Conservation (phyloP, 2,329 filamentous ascomycete genomes). For the Fonsecaea pugnacius region DNA sequence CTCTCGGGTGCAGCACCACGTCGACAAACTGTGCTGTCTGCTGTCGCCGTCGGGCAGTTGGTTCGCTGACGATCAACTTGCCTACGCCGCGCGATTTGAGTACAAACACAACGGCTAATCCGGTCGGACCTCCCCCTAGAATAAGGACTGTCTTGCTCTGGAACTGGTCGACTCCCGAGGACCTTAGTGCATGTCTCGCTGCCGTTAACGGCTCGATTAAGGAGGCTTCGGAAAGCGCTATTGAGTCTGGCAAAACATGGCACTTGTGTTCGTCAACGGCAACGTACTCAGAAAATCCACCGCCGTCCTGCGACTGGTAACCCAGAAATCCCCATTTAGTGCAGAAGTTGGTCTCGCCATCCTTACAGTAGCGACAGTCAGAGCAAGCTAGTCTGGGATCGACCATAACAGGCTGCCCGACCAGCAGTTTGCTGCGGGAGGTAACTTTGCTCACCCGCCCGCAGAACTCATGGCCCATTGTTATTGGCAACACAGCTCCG, state of each 20-base stretch:
- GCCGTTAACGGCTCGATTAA: slow-evolving; percentile 60
- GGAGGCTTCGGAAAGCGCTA: slow-evolving; percentile 53
- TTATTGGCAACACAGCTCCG: slow-evolving; percentile 54
- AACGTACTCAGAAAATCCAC: slow-evolving; percentile 52
- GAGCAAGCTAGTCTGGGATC: slow-evolving; percentile 60
- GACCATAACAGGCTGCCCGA: slow-evolving; percentile 55
- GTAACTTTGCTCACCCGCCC: slow-evolving; percentile 48
- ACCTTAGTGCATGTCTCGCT: slow-evolving; percentile 59
- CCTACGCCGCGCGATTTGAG: slow-evolving; percentile 47
- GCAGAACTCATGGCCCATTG: slow-evolving; percentile 59
- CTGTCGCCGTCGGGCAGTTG: slow-evolving; percentile 51
- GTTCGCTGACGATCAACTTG: slow-evolving; percentile 57
- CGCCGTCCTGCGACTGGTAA: slow-evolving; percentile 53
- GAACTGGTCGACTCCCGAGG: slow-evolving; percentile 49
- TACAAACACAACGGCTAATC: slow-evolving; percentile 53
- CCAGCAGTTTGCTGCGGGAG: slow-evolving; percentile 39
- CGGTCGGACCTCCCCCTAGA: slow-evolving; percentile 59
- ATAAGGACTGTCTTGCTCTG: slow-evolving; percentile 52
- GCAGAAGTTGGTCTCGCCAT: slow-evolving; percentile 58
- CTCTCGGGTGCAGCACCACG: slow-evolving; percentile 54
- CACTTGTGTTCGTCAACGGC: slow-evolving; percentile 52
- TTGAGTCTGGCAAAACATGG: slow-evolving; percentile 53
- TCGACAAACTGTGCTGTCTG: slow-evolving; percentile 57
- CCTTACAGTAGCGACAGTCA: slow-evolving; percentile 55
- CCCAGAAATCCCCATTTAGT: slow-evolving; percentile 54